These are phyloP conservation scores for Thelonectria blattea DNA, from an alignment of 2,329 filamentous ascomycete species.

Conservation along the genomic window DNA sequence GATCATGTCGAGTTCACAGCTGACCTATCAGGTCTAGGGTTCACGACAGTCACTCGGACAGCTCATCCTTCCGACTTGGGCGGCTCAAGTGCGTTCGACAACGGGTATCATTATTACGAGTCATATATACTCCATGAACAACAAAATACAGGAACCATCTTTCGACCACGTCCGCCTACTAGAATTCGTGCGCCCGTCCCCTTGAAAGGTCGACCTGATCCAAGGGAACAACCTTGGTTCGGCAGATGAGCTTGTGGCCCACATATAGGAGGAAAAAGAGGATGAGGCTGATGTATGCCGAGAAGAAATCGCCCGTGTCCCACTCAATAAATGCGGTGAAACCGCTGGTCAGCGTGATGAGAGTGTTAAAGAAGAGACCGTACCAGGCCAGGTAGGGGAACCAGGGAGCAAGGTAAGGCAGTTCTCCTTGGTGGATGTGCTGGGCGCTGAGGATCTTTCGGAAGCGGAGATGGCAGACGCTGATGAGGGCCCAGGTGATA, in stretches of 20 bases:
- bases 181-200: constrained; percentile 29
- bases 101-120: constrained; percentile 37
- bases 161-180: constrained; percentile 15
- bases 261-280: constrained; percentile 65
- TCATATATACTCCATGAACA: constrained; percentile 22
- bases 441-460: constrained; percentile 64
- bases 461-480: constrained; percentile 68
- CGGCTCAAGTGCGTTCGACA: background rate
- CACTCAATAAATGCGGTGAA: constrained; percentile 73
- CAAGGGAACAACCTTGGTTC: constrained; percentile 47
- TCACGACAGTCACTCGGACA: background rate
- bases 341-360: constrained; percentile 72
- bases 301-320: constrained; percentile 66
- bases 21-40: background rate
- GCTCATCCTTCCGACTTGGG: background rate
- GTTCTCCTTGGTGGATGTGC: constrained; percentile 59
- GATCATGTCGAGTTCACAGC: background rate
- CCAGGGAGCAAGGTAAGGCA: constrained; percentile 66
- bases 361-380: constrained; percentile 67
- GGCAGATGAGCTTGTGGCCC: constrained; percentile 62
- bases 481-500: constrained; percentile 73
- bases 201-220: constrained; percentile 45
- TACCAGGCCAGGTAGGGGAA: constrained; percentile 71
- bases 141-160: constrained; percentile 22
- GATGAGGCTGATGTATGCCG: constrained; percentile 68